Evolutionary conservation across 2,329 filamentous ascomycete genomes (phyloP).

Genomic region (Hortaea sp.): DNA sequence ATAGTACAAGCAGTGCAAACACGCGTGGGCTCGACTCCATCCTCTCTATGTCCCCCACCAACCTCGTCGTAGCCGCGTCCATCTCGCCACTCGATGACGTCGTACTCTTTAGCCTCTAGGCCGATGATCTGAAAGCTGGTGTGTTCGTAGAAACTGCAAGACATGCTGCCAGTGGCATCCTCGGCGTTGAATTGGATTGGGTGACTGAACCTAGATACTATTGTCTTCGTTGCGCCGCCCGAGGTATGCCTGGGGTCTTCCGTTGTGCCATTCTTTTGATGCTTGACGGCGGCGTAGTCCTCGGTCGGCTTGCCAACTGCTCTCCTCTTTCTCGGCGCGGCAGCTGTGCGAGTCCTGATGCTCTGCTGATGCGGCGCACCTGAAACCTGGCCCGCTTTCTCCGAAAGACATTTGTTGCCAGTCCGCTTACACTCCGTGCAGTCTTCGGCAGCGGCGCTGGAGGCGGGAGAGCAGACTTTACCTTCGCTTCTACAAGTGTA

Average conservation of each 20-base stretch:
- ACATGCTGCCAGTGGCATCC: slow-evolving; percentile 5
- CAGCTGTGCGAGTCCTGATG: neutral
- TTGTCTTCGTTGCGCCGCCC: slow-evolving; percentile 6
- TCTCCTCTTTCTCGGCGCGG: neutral
- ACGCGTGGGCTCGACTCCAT: slow-evolving; percentile 21
- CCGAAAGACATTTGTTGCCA: slow-evolving; percentile 2
- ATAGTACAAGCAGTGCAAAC: slow-evolving; percentile 32
- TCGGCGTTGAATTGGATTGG: slow-evolving; percentile 30
- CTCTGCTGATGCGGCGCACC: neutral
- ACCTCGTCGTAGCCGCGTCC: slow-evolving; percentile 25
- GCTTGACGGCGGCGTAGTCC: neutral
- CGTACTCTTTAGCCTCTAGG: slow-evolving; percentile 17
- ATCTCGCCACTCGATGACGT: slow-evolving; percentile 23
- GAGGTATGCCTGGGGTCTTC: neutral
- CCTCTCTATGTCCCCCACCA: slow-evolving; percentile 21
- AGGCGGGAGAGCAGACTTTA: slow-evolving; percentile 12
- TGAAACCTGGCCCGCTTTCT: neutral
- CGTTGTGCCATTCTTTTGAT: neutral
- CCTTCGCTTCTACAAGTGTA: slow-evolving; percentile 7
- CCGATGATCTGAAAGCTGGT: slow-evolving; percentile 29
- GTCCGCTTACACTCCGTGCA: slow-evolving; percentile 6
- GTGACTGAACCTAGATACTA: slow-evolving; percentile 30
- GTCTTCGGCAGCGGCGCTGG: slow-evolving; percentile 2
- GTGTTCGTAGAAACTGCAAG: slow-evolving; percentile 33
- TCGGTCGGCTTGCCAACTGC: neutral